Base-by-base conservation (phyloP, 805 yeast species). In the Cyberlindnera galapagoensis region DNA sequence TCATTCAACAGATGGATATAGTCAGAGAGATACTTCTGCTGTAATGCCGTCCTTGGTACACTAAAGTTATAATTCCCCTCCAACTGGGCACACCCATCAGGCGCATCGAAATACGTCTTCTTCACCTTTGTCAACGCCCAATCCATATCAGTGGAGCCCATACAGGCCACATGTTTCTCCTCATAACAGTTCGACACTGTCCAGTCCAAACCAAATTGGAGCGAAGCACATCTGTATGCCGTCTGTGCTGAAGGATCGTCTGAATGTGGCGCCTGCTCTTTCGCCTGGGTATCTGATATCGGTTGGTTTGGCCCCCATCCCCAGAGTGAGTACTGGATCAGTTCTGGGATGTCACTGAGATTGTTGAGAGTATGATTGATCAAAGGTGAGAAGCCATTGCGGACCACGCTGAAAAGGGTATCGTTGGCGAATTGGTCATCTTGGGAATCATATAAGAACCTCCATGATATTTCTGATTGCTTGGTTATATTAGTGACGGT, bases 231-330 rank as follows among this genome's bases (percentile, higher is more conserved):
- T 30, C 63, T 61, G 31, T 47, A 54, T 0, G 74, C 71, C n/a
- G 49, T 38, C 29, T 47, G 48, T 14, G 44, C 7, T 11, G 35
- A 11, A 14, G 40, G 27, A 11, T 30, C 32, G n/a, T 43, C 44
- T 18, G 45, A 35, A 3, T 43, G 31, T 1, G 29, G 20, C 1
- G 41, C 37, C 1, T 21, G 21, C 0, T 45, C 36, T 18, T 39
- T 44, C 13, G 53, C 56, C 2, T 39, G 46, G 21, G 39, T 28
- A 18, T 42, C 33, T 12, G 41, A 28, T 9, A 39, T 36, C 2
- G 92, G 92, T 47, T 80, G 71, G 8, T 57, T 53, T 0, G 64
- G 49, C 0, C 66, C 70, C 96, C 96, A 87, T 2, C 90, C 70
- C 96, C 96, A 87, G 22, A 70, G 35, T 0, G 69, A 56, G 11